Evolutionary conservation across 2,329 filamentous ascomycete species (phyloP).

Genomic region (Sporothrix brunneoviolacea): DNA sequence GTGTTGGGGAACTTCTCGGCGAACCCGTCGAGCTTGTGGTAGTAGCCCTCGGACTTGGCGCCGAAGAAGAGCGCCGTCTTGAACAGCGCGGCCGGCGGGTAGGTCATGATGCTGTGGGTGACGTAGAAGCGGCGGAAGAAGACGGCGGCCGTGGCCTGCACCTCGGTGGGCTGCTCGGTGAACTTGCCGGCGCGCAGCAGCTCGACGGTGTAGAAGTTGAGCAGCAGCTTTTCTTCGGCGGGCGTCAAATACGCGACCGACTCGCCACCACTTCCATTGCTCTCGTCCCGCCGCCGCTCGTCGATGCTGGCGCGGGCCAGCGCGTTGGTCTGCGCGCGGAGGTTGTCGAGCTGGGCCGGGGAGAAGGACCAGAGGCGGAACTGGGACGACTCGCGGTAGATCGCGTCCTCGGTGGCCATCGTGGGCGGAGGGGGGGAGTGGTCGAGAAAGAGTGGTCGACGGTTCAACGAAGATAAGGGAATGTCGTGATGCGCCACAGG

Average conservation of each 20-base stretch:
- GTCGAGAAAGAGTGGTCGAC: not conserved
- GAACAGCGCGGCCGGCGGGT: slow-evolving; percentile 82
- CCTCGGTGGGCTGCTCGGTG: slow-evolving; percentile 44
- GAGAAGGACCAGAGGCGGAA: slow-evolving; percentile 92
- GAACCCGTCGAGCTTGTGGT: slow-evolving; percentile 46
- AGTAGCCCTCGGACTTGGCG: slow-evolving; percentile 83
- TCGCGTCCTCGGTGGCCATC: slow-evolving; percentile 80
- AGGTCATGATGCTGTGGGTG: slow-evolving; percentile 93
- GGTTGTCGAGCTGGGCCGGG: slow-evolving; percentile 58
- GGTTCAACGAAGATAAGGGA: not conserved
- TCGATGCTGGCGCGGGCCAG: slow-evolving; percentile 60
- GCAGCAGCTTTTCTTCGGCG: slow-evolving; percentile 73
- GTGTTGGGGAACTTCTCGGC: slow-evolving; percentile 62
- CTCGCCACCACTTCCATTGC: slow-evolving; percentile 16
- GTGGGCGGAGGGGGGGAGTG: not conserved
- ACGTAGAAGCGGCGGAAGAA: slow-evolving; percentile 94
- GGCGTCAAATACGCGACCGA: slow-evolving; percentile 58
- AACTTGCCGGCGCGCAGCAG: slow-evolving; percentile 51
- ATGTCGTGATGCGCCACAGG: slow-evolving; percentile 6
- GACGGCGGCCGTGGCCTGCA: slow-evolving; percentile 70
- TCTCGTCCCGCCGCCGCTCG: slow-evolving; percentile 44
- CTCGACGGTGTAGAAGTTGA: slow-evolving; percentile 67
- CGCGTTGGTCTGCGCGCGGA: slow-evolving; percentile 72
- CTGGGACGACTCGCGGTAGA: slow-evolving; percentile 85
- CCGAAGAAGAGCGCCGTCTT: slow-evolving; percentile 89